Evolutionary conservation across 2,329 filamentous ascomycete genomes (phyloP), one percentile per base, ranked within the genome.

Genomic region (Geoglossum cookeanum): DNA sequence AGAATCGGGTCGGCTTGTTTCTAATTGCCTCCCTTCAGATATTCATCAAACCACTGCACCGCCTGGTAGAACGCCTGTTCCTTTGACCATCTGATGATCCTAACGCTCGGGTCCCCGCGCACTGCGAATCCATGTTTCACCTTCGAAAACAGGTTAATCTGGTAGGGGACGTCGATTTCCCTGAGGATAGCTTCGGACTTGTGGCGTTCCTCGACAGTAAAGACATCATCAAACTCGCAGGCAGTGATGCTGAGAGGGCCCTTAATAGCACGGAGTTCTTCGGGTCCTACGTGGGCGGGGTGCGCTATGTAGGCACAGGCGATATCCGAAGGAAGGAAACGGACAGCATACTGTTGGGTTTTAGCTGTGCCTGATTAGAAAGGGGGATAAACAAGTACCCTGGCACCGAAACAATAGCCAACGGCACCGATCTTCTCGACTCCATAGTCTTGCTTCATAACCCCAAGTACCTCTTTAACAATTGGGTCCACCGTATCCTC

Each of bases 11-110:
- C n/a, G n/a, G 39, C 7, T 15, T 42, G 13, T 15, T 42, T 15
- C 39, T 42, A 15, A 15, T 15, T 15, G 39, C 22, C 48, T 35
- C 27, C n/a, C 67, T 72, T 73, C 60, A 85, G 67, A 67, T 77
- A 74, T 68, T 81, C 74, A 62, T 85, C 77, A 63, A 94, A 89
- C 87, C 87, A 94, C 56, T 74, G 68, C 55, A 89, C 74, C 39
- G 86, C 86, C 74, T 92, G 87, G 61, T 75, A 65, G 67, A 92
- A 92, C 4, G 87, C 87, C 70, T 84, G 80, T 71, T 94, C 85
- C 76, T 87, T 90, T 42, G 85, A 83, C 64, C 78, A 91, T 67
- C 77, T 80, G 65, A 78, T 68, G 51, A 72, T 61, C 67, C 75
- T 76, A 61, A 81, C 75, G 60, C 64, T 75, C 35, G 76, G 59